A percentile compares a stretch with the other conserved stretches of the same genome.
These are phyloP conservation scores for Hypoxylon sp. DNA, from an alignment of 2,329 filamentous ascomycete species.

Conservation along the genomic window DNA sequence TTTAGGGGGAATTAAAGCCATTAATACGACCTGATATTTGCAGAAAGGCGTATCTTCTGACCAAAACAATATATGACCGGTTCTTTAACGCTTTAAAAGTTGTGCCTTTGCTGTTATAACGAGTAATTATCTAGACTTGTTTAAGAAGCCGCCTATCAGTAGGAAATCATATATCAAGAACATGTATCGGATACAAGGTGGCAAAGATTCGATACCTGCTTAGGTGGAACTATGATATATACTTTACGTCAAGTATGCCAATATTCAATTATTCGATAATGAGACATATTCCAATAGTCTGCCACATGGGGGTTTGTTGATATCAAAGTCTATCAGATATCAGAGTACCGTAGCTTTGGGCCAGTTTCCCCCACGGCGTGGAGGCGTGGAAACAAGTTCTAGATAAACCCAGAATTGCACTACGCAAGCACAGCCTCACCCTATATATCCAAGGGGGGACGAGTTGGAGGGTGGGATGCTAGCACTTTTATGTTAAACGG, in stretches of 20 bases:
- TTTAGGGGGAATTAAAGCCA: background rate
- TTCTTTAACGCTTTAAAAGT: background rate
- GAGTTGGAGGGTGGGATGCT: background rate
- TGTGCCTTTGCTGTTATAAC: background rate
- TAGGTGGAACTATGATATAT: background rate
- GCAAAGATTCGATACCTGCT: too few species aligned
- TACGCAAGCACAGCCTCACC: slow-evolving; percentile 33
- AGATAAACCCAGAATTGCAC: slow-evolving; percentile 5
- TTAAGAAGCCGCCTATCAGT: background rate
- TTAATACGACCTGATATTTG: background rate
- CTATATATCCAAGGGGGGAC: background rate
- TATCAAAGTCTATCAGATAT: slow-evolving; percentile 6
- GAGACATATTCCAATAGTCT: background rate
- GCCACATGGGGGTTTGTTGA: background rate
- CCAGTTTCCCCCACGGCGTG: slow-evolving; percentile 7
- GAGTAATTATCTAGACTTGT: background rate
- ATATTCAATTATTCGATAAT: background rate
- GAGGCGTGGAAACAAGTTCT: slow-evolving; percentile 3
- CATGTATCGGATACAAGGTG: too few species aligned
- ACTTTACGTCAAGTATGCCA: background rate
- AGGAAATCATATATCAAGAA: background rate
- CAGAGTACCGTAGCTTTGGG: background rate
- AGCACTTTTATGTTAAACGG: background rate
- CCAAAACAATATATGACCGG: background rate
- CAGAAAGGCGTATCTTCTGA: background rate